Conservation (phyloP, 2,329 filamentous ascomycete genomes). For the Apiospora saccharicola region DNA sequence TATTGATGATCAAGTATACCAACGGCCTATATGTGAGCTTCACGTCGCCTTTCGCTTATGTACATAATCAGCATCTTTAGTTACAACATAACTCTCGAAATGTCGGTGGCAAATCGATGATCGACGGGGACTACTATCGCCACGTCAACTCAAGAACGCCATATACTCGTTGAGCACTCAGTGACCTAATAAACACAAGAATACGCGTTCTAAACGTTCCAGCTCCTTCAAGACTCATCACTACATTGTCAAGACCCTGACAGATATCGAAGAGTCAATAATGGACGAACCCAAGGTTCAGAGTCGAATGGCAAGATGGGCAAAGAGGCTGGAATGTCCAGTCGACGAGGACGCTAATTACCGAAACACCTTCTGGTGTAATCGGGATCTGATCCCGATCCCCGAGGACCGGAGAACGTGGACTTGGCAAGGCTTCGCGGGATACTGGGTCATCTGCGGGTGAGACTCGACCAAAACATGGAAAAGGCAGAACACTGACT, state of each 20-base stretch:
- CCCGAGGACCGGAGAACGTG: conserved; percentile 37
- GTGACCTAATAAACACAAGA: not conserved
- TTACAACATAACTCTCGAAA: not conserved
- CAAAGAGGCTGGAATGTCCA: conserved; percentile 23
- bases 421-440: conserved; percentile 41
- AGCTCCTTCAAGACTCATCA: not conserved
- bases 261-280: not conserved
- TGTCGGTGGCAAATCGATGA: too few species aligned
- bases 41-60: not conserved
- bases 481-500: not conserved
- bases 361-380: conserved; percentile 43
- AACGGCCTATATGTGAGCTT: not conserved
- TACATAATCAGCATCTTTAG: not conserved
- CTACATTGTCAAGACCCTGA: too few species aligned
- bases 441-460: conserved; percentile 42
- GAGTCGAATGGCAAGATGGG: conserved; percentile 27
- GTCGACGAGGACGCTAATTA: conserved; percentile 40
- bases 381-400: conserved; percentile 43
- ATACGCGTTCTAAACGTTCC: not conserved
- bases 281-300: not conserved
- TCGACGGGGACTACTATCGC: not conserved
- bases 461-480: not conserved
- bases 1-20: not conserved
- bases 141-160: not conserved
- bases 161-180: not conserved